Evolutionary conservation across 352 stramenopile genomes (phyloP).

Genomic region (Phytophthora hybrid): DNA sequence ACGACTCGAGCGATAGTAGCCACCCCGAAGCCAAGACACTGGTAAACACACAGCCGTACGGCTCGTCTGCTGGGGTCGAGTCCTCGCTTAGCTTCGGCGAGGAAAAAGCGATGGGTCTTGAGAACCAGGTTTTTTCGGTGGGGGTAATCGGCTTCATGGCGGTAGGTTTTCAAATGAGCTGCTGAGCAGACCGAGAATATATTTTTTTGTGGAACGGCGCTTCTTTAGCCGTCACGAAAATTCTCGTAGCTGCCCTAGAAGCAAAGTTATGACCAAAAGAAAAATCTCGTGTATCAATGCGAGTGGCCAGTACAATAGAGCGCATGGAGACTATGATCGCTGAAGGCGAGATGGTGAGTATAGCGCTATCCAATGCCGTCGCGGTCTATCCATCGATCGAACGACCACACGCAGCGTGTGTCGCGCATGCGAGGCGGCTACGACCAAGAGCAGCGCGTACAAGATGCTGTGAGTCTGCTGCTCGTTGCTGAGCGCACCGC

Average conservation of each 20-base stretch:
- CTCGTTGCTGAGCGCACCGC: too few species aligned
- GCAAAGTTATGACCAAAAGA: background rate
- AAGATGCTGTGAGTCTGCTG: too few species aligned
- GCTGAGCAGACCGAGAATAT: background rate
- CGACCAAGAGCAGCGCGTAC: too few species aligned
- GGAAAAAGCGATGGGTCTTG: background rate
- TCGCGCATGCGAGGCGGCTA: too few species aligned
- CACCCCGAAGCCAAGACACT: background rate
- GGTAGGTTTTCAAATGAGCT: background rate
- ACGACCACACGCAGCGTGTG: too few species aligned
- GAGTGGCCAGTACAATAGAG: too few species aligned
- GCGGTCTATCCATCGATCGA: too few species aligned
- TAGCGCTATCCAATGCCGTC: too few species aligned
- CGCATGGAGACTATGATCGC: too few species aligned
- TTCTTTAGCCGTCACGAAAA: background rate
- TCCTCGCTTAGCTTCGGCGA: background rate
- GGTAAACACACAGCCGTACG: background rate
- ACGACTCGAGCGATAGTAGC: background rate
- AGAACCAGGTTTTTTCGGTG: background rate
- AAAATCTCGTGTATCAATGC: too few species aligned
- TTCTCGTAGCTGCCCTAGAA: background rate
- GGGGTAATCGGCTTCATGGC: background rate
- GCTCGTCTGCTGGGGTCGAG: background rate
- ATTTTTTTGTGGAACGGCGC: background rate
- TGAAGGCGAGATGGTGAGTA: too few species aligned